These are phyloP conservation scores for Periconia sp. DNA, from an alignment of 2,329 filamentous ascomycete species.

Conservation along the genomic window DNA sequence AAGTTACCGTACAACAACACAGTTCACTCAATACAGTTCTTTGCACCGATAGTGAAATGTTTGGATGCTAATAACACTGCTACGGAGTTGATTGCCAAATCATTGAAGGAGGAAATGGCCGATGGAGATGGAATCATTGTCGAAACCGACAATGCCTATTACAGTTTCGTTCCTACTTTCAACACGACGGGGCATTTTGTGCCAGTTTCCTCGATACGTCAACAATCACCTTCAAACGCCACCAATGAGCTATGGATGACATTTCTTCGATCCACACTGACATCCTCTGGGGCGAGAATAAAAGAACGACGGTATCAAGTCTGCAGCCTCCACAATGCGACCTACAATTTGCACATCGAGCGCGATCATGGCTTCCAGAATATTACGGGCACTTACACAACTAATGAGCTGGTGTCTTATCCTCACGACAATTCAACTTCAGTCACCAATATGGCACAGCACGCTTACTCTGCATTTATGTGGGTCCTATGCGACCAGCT, in stretches of 20 bases:
- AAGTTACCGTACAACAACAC: constrained; percentile 14
- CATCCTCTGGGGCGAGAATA: constrained; percentile 2
- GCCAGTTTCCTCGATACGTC: constrained; percentile 10
- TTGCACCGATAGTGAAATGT: constrained; percentile 18
- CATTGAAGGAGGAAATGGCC: constrained; percentile 13
- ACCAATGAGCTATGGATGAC: constrained; percentile 22
- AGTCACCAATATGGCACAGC: constrained; percentile 19
- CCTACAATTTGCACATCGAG: constrained; percentile 13
- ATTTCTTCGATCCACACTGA: constrained; percentile 6
- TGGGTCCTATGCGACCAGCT: constrained; percentile 21
- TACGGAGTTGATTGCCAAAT: constrained; percentile 2
- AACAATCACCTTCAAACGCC: constrained; percentile 15
- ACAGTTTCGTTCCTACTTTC: constrained; percentile 18
- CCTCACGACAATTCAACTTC: constrained; percentile 7
- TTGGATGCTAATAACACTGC: constrained; percentile 8
- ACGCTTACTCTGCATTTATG: constrained; percentile 26
- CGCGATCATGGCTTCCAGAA: constrained; percentile 19
- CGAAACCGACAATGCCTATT: constrained; percentile 18
- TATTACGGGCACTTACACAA: constrained; percentile 13
- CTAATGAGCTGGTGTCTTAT: constrained; percentile 11
- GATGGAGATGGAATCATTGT: background rate
- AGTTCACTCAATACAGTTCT: constrained; percentile 10
- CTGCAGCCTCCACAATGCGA: constrained; percentile 15
- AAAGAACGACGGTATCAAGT: constrained; percentile 19
- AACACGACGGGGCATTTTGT: constrained; percentile 9